These are phyloP conservation scores for Allomyces arbusculus DNA, from an alignment of 192 early-diverging fungal genomes.

Conservation along the genomic window DNA sequence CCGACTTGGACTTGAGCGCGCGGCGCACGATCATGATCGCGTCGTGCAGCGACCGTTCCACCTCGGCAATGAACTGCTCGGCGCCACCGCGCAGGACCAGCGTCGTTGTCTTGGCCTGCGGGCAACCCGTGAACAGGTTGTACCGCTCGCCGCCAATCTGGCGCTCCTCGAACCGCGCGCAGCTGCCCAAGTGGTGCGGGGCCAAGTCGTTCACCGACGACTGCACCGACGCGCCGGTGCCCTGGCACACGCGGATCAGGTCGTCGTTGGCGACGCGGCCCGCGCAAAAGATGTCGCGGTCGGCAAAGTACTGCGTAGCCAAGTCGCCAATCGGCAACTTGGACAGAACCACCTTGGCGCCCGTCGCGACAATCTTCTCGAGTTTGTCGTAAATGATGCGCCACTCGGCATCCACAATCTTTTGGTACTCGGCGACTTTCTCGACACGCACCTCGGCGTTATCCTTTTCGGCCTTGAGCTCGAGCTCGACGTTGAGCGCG, in stretches of 20 bases:
- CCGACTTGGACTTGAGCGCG: slow-evolving; percentile 84
- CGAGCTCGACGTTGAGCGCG: slow-evolving; percentile 89
- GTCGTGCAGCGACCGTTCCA: slow-evolving; percentile 91
- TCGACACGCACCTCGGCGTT: slow-evolving; percentile 97
- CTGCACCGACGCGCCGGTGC: slow-evolving; percentile 82
- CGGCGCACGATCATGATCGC: slow-evolving; percentile 99
- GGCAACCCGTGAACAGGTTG: slow-evolving; percentile 90
- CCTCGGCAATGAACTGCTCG: slow-evolving; percentile 98
- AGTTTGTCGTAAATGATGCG: slow-evolving; percentile 96
- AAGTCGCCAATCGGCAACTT: slow-evolving; percentile 96
- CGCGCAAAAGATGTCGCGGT: slow-evolving; percentile 97
- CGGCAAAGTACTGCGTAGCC: slow-evolving; percentile 99
- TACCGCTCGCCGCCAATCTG: slow-evolving; percentile 94
- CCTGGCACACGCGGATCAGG: slow-evolving; percentile 78
- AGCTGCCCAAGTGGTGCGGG: slow-evolving; percentile 64
- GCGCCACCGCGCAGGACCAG: slow-evolving; percentile 90
- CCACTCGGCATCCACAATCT: slow-evolving; percentile 99
- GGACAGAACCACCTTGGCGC: slow-evolving; percentile 93
- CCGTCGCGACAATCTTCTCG: slow-evolving; percentile 80
- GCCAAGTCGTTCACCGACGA: slow-evolving; percentile 74
- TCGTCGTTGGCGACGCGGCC: slow-evolving; percentile 89
- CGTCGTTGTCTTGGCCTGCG: slow-evolving; percentile 85
- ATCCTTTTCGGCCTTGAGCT: slow-evolving; percentile 97
- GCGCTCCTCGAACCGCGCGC: slow-evolving; percentile 79
- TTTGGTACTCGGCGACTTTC: slow-evolving; percentile 92